Evolutionary conservation across 139 green algal species (phyloP), one percentile per base, ranked within the genome.

Genomic region (Chlorella sp.): DNA sequence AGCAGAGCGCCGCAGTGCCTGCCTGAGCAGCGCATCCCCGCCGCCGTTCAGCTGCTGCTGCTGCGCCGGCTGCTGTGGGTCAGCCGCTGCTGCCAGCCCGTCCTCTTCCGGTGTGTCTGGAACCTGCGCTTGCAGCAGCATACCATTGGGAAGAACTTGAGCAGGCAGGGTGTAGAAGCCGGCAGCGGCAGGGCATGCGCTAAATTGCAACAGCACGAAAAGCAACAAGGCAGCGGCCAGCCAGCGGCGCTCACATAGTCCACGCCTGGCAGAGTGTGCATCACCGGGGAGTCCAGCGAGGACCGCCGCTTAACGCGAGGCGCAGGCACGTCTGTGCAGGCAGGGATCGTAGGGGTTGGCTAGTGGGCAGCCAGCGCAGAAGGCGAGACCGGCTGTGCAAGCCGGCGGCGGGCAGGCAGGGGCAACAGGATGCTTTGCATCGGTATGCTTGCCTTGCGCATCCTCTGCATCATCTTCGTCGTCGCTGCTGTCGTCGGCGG

Each of bases 51-150:
- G 51, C 51, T 60, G 51, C 51, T 60, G 51, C 51, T 60, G 51
- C 51, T 60, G 77, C 1, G 19, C 73, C 40, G n/a, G 77, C 77
- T 11, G 77, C 77, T 64, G 60, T 28, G 13, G 11, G 20, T 40
- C 41, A 20, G 26, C 41, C 17, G 78, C 38, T 26, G 34, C 80
- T 7, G 16, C 60, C 34, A 60, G 65, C 28, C 44, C 64, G 0
- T 84, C 65, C 28, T 85, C 81, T 38, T 85, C 81, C 4, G 81
- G 81, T 6, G 81, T 85, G 51, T 85, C 81, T 40, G 81, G 81
- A 1, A 85, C 81, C 77, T 83, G 77, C 58, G 11, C 13, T 46
- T 26, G 67, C 32, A 44, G 19, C 8, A 32, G 11, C 48, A 30
- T 26, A 16, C n/a, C n/a, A n/a, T n/a, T n/a, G n/a, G n/a, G n/a